A percentile compares a stretch with the other conserved stretches of the same genome.
Evolutionary conservation across 108 stramenopile genomes (phyloP).

Genomic region (Aureococcus anophagefferens): DNA sequence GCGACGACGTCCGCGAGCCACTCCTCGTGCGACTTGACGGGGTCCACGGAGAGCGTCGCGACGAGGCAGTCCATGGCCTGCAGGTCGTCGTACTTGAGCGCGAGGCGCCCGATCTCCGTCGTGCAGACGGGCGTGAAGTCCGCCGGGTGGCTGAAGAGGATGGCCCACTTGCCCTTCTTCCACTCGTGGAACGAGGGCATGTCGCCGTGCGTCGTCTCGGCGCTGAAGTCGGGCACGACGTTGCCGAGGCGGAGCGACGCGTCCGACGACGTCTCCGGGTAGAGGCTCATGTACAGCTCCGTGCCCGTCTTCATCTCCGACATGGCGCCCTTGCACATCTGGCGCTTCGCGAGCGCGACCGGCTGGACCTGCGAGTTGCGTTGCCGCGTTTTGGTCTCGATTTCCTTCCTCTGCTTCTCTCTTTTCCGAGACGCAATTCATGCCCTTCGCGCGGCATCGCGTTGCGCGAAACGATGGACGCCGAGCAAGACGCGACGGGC

Average conservation of each 20-base stretch:
- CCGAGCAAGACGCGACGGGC: too few species aligned
- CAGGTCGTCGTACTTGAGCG: constrained; percentile 51
- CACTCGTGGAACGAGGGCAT: constrained; percentile 58
- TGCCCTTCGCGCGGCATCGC: too few species aligned
- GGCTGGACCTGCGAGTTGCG: too few species aligned
- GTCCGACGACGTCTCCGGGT: constrained; percentile 48
- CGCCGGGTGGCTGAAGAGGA: constrained; percentile 65
- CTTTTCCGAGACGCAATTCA: too few species aligned
- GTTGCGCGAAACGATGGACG: too few species aligned
- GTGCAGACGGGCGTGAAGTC: constrained; percentile 78
- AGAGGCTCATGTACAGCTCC: constrained; percentile 44
- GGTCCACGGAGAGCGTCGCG: constrained; percentile 56
- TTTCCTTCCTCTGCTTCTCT: too few species aligned
- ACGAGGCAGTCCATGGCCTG: constrained; percentile 48
- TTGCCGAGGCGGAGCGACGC: constrained; percentile 42
- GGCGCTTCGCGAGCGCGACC: too few species aligned
- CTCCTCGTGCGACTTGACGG: constrained; percentile 58
- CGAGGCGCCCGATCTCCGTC: constrained; percentile 67
- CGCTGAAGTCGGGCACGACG: constrained; percentile 55
- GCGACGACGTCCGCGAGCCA: constrained; percentile 65
- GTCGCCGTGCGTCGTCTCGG: constrained; percentile 52
- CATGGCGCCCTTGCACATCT: too few species aligned
- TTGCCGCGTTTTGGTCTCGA: too few species aligned
- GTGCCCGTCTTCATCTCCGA: constrained; percentile 49
- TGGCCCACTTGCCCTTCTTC: constrained; percentile 66